These are phyloP conservation scores for Oryza officinalis DNA, from an alignment of 176 grass and related monocot species.

Conservation along the genomic window DNA sequence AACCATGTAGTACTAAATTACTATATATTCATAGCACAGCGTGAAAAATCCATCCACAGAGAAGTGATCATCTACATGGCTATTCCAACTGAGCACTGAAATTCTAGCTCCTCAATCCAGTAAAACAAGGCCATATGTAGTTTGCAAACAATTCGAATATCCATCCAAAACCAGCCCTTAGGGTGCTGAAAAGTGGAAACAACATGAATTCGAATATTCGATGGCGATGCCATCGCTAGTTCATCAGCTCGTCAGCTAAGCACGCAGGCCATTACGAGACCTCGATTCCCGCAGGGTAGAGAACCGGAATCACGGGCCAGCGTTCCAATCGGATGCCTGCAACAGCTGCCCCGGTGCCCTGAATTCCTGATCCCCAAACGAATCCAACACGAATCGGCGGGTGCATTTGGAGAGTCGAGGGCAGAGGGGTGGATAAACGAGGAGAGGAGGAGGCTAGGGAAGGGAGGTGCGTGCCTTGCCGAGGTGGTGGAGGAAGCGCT, in stretches of 20 bases:
- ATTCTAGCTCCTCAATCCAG: not conserved
- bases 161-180: not conserved
- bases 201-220: not conserved
- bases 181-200: not conserved
- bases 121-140: not conserved
- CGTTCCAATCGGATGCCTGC: not conserved
- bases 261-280: not conserved
- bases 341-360: too few species aligned
- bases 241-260: not conserved
- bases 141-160: not conserved
- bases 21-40: not conserved
- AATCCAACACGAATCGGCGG: not conserved
- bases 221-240: not conserved
- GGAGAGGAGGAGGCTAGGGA: not conserved
- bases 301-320: not conserved
- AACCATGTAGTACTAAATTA: not conserved
- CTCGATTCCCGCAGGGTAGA: too few species aligned
- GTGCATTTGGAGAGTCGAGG: not conserved
- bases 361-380: not conserved
- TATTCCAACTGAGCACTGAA: not conserved
- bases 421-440: not conserved
- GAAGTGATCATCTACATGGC: not conserved
- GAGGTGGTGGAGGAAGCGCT: conserved; percentile 82
- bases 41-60: not conserved
- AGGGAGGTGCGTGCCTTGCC: conserved; percentile 50